Evolutionary conservation across 805 yeast genomes (phyloP).

Genomic region (Metahyphopichia silvanorum): DNA sequence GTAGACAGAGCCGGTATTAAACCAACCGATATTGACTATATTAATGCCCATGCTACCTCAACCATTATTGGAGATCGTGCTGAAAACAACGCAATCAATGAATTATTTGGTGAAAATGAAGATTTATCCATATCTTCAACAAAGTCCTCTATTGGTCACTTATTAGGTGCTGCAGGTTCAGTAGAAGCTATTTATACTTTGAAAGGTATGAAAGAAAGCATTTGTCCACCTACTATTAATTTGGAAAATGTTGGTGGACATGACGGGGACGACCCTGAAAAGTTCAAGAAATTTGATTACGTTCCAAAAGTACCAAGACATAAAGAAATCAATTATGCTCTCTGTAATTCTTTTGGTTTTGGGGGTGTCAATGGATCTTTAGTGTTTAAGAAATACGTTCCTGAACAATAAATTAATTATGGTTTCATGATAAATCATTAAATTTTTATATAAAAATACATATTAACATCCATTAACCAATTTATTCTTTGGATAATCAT

Average conservation of each 20-base stretch:
- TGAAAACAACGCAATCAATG: slow-evolving; percentile 71
- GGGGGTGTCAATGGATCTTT: slow-evolving; percentile 93
- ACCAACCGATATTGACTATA: slow-evolving; percentile 58
- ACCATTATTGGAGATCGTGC: slow-evolving; percentile 87
- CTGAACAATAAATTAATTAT: too few relatives aligned
- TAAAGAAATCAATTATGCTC: slow-evolving; percentile 50
- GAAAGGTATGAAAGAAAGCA: slow-evolving; percentile 53
- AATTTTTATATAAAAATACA: too few relatives aligned
- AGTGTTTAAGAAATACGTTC: slow-evolving; percentile 39
- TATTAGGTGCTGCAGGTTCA: slow-evolving; percentile 94
- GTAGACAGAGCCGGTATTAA: slow-evolving; percentile 47
- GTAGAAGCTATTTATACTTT: slow-evolving; percentile 85
- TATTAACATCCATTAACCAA: slow-evolving; percentile 18
- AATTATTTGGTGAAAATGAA: slow-evolving; percentile 42
- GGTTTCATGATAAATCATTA: too few relatives aligned
- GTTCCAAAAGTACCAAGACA: slow-evolving; percentile 46
- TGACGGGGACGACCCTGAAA: slow-evolving; percentile 38
- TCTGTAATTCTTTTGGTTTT: slow-evolving; percentile 93
- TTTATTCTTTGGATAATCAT: slow-evolving; percentile 37
- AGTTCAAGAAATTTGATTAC: slow-evolving; percentile 53
- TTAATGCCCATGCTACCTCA: slow-evolving; percentile 97
- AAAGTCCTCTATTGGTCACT: slow-evolving; percentile 91
- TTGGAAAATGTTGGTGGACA: slow-evolving; percentile 52
- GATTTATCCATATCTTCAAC: slow-evolving; percentile 66
- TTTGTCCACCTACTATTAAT: slow-evolving; percentile 81